A percentile compares a stretch with the other conserved stretches of the same genome.
Evolutionary conservation across 768 basidiomycete species (phyloP).

Genomic region (Xerocomellus dryophilus): DNA sequence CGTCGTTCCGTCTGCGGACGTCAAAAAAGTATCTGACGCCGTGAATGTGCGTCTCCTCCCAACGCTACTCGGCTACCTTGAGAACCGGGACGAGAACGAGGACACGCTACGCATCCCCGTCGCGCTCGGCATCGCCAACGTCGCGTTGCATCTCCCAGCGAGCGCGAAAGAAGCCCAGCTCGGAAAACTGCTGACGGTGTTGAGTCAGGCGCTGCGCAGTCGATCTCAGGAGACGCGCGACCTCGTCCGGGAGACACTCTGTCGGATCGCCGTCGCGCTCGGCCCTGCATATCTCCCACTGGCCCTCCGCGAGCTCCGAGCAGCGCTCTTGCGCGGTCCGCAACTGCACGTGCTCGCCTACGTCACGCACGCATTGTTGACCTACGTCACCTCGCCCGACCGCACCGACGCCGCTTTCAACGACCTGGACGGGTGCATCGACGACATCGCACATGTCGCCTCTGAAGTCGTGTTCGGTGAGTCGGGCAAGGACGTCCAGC

Average conservation of each 20-base stretch:
- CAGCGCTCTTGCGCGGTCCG: constrained; percentile 83
- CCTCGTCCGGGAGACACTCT: constrained; percentile 76
- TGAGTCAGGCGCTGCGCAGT: constrained; percentile 90
- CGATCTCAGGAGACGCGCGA: constrained; percentile 92
- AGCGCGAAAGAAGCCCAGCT: constrained; percentile 64
- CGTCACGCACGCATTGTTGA: constrained; percentile 74
- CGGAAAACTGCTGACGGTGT: constrained; percentile 71
- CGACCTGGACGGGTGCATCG: constrained; percentile 71
- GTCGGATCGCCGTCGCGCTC: constrained; percentile 69
- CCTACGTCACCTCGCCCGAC: constrained; percentile 70
- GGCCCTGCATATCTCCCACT: constrained; percentile 73
- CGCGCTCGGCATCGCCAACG: constrained; percentile 79
- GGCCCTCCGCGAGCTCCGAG: constrained; percentile 77
- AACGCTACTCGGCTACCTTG: constrained; percentile 71
- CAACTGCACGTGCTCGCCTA: constrained; percentile 92
- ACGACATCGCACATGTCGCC: constrained; percentile 75
- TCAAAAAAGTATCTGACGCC: constrained; percentile 60
- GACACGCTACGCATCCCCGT: constrained; percentile 87
- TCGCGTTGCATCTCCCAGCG: constrained; percentile 77
- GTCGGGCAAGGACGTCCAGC: constrained; percentile 82
- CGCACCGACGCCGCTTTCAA: constrained; percentile 48
- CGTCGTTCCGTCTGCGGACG: constrained; percentile 7
- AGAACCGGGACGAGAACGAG: constrained; percentile 79
- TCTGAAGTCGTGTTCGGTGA: constrained; percentile 93
- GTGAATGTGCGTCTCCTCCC: constrained; percentile 79